phyloP scores from a whole-genome alignment of 768 basidiomycete species.

The Boletus pseudopeckii region DNA sequence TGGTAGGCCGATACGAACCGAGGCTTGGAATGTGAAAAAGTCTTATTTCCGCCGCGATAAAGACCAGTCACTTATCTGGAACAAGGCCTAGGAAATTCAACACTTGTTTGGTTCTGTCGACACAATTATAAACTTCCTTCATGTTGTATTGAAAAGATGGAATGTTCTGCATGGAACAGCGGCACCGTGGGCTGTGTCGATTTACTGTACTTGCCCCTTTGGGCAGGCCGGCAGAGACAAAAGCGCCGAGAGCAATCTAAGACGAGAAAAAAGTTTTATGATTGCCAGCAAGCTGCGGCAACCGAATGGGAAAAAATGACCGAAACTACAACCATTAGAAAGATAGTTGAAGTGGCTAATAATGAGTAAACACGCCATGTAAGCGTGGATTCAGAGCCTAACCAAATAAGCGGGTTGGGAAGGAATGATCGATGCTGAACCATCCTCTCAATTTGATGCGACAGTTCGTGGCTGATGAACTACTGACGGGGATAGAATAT shows the following conservation, averaged over 20 bases:
- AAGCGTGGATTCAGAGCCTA: conserved; percentile 14
- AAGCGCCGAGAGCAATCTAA: neutral
- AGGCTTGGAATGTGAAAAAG: neutral
- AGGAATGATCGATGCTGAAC: conserved; percentile 3
- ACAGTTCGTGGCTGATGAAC: neutral
- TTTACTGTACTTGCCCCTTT: conserved; percentile 15
- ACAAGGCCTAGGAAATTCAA: neutral
- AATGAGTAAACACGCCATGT: conserved; percentile 10
- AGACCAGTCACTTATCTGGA: neutral
- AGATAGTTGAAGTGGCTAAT: neutral
- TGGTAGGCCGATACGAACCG: neutral
- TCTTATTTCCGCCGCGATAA: conserved; percentile 16
- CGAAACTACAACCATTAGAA: neutral
- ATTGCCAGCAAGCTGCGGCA: neutral
- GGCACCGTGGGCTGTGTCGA: conserved; percentile 12
- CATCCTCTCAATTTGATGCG: neutral
- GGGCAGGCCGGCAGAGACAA: neutral
- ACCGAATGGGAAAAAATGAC: neutral
- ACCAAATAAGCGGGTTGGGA: neutral
- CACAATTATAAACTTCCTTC: conserved; percentile 13
- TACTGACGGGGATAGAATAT: neutral
- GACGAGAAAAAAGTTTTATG: neutral
- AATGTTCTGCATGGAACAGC: conserved; percentile 27
- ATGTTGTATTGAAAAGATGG: conserved; percentile 6
- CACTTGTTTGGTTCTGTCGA: conserved; percentile 23